Base-by-base conservation (phyloP, 2,329 filamentous ascomycete species). In the Calonectria pteridis region DNA sequence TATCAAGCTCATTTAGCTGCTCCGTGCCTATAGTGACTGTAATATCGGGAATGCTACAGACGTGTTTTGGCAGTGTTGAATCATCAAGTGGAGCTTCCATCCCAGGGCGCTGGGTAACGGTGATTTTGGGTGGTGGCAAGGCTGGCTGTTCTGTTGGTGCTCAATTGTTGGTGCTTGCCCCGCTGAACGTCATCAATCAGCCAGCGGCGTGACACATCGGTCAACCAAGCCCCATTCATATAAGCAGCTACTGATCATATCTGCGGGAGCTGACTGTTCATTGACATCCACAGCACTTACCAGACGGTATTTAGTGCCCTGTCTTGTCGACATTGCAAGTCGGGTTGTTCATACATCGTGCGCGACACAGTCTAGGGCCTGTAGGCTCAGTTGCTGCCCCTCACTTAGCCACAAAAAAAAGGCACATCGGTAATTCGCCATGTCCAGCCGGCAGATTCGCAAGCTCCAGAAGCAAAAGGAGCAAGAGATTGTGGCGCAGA, bases 391-490 rank as follows among this genome's bases (percentile, higher is more conserved):
- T 71, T 51, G 53, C 46, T 69, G 63, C 71, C 76, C 72, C 70
- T 77, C 75, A 68, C 55, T 67, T 69, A 35, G 73, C 62, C 28
- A 23, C 68, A 67, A 66, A 65, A 58, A 58, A 37, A 59, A 62
- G 29, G 28, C 55, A 70, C 63, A 33, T 20, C 55, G 37, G 43
- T 23, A 18, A 29, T n/a, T 70, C 76, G 82, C 33, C 49, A 90
- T 90, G 88, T 89, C 88, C 26, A 89, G 84, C 70, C 83, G 88
- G 59, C 88, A 90, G 76, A 80, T 90, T 53, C 87, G 88, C 58
- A 90, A 88, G 81, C 83, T 90, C 43, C 88, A 88, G 71, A 86
- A 88, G 81, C 87, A 89, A 81, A 84, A 85, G 62, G 73, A 77
- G 0, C 79, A 77, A 10, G 68, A 76, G 11, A 37, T 66, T 4